phyloP scores from a whole-genome alignment of 306 rosid species.

The Cicer judaicum region DNA sequence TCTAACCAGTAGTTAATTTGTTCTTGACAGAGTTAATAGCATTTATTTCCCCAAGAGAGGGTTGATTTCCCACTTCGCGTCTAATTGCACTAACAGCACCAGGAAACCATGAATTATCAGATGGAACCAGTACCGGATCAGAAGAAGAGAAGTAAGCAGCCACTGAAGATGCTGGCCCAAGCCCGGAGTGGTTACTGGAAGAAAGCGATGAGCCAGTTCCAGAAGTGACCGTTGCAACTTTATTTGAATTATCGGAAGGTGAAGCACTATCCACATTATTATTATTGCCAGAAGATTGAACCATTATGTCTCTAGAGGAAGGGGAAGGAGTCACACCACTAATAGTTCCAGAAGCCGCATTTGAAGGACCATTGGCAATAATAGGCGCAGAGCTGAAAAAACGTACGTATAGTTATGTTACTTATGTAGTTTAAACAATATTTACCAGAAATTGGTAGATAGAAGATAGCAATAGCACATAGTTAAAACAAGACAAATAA shows the following conservation, averaged over 20 bases:
- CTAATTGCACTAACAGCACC: slow-evolving; percentile 69
- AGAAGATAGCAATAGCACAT: slow-evolving; percentile 6
- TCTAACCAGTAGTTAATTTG: slow-evolving; percentile 61
- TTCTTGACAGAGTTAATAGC: slow-evolving; percentile 50
- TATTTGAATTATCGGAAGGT: slow-evolving; percentile 52
- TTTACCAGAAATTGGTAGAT: too few species aligned
- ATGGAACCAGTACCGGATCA: slow-evolving; percentile 71
- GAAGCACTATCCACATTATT: slow-evolving; percentile 52
- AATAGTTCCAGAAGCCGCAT: slow-evolving; percentile 56
- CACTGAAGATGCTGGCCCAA: slow-evolving; percentile 55
- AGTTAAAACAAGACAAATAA: slow-evolving; percentile 5
- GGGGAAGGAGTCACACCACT: slow-evolving; percentile 50
- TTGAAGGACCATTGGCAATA: slow-evolving; percentile 60
- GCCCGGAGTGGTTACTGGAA: slow-evolving; percentile 48
- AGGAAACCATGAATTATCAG: slow-evolving; percentile 61
- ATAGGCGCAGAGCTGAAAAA: slow-evolving; percentile 68
- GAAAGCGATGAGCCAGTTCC: slow-evolving; percentile 52
- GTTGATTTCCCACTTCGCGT: slow-evolving; percentile 64
- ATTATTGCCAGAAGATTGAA: slow-evolving; percentile 52
- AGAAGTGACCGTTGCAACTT: slow-evolving; percentile 46
- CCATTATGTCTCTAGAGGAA: slow-evolving; percentile 52
- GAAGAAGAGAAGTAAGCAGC: slow-evolving; percentile 62
- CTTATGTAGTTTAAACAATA: background rate
- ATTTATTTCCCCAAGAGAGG: slow-evolving; percentile 59
- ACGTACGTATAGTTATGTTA: slow-evolving; percentile 27